Conservation (phyloP, 345 rosid species). For the Eucalyptus albens region DNA sequence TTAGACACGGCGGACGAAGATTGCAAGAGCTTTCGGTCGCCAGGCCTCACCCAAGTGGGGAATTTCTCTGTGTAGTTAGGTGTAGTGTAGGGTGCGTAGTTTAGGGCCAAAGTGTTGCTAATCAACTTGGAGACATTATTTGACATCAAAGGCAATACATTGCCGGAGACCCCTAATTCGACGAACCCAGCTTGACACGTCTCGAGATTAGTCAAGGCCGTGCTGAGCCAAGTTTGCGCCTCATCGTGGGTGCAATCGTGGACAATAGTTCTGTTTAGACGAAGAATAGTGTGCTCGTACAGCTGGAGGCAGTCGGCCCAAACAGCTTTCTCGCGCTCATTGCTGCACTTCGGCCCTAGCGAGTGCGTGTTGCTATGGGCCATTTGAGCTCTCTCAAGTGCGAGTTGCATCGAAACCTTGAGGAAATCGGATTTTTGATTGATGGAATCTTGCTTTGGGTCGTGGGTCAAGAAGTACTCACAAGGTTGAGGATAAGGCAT, state of each 20-base stretch:
- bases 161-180: constrained; percentile 54
- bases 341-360: constrained; percentile 37
- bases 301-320: constrained; percentile 31
- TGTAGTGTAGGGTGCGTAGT: constrained; percentile 28
- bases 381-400: constrained; percentile 30
- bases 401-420: constrained; percentile 4
- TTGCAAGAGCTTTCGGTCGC: constrained; percentile 71
- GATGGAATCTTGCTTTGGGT: neutral
- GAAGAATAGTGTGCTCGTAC: constrained; percentile 31
- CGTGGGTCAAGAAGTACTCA: constrained; percentile 7
- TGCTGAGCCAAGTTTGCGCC: constrained; percentile 84
- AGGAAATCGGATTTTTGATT: constrained; percentile 11
- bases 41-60: constrained; percentile 63
- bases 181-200: constrained; percentile 59
- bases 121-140: constrained; percentile 46
- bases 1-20: constrained; percentile 6
- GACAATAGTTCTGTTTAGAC: constrained; percentile 42
- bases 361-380: constrained; percentile 34
- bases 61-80: constrained; percentile 35
- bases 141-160: neutral
- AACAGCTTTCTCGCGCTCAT: constrained; percentile 10
- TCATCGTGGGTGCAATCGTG: constrained; percentile 49
- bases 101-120: constrained; percentile 58
- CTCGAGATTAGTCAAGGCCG: constrained; percentile 77
- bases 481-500: constrained; percentile 22